phyloP scores from a whole-genome alignment of 371 early-diverging fungal species.

The Mortierella sp. region DNA sequence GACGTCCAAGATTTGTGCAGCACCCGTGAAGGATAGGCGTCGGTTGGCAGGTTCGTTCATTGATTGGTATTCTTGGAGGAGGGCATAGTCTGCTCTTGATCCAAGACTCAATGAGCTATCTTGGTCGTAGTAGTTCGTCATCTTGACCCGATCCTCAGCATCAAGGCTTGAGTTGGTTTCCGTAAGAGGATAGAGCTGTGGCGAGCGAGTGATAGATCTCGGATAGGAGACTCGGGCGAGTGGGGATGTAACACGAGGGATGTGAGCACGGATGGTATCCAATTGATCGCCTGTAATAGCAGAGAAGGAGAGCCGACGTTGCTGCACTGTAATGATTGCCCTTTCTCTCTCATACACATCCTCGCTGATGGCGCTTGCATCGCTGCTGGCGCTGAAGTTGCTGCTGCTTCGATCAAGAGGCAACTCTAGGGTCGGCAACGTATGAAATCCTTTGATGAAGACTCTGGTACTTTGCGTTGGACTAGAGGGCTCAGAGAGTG shows the following conservation, averaged over 20 bases:
- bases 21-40: background rate
- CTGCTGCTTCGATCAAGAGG: background rate
- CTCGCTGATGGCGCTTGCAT: background rate
- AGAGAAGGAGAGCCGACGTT: background rate
- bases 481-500: background rate
- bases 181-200: background rate
- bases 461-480: background rate
- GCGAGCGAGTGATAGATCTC: background rate
- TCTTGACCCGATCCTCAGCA: background rate
- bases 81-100: background rate
- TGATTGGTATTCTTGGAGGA: background rate
- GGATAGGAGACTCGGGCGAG: background rate
- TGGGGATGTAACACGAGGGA: background rate
- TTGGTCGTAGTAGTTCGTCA: background rate
- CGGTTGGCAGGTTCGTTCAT: background rate
- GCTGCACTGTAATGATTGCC: background rate
- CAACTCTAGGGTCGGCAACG: background rate
- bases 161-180: no score
- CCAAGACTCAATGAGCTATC: background rate
- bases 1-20: background rate
- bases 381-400: background rate
- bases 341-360: background rate
- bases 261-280: background rate
- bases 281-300: background rate
- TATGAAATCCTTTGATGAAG: no score